Percentiles rank a stretch among this genome's conserved stretches.
Evolutionary conservation across 352 stramenopile species (phyloP).

Genomic region (Phytophthora vignae): DNA sequence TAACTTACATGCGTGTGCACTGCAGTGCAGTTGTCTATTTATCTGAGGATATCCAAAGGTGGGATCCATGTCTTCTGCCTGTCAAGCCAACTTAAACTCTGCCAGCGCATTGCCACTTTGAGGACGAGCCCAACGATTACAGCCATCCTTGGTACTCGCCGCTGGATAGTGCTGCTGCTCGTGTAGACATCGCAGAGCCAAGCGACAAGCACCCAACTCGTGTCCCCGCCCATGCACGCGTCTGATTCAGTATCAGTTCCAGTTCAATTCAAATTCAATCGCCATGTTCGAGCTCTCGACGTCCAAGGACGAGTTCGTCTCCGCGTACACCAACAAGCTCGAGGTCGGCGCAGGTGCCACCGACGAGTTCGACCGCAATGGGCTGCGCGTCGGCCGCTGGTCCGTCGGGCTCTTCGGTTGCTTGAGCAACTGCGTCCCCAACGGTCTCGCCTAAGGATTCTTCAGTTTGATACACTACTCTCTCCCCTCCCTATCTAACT

Average conservation of each 20-base stretch:
- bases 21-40: no score
- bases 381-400: slow-evolving; percentile 34
- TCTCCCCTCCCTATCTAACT: neutral
- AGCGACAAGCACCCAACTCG: neutral
- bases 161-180: neutral
- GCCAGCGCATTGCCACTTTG: neutral
- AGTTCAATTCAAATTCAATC: slow-evolving; percentile 3
- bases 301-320: slow-evolving; percentile 30
- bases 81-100: neutral
- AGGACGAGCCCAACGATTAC: neutral
- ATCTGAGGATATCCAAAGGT: no score
- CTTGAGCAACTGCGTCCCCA: slow-evolving; percentile 39
- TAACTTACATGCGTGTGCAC: no score
- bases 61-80: neutral
- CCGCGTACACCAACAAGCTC: slow-evolving; percentile 32
- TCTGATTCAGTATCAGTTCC: neutral
- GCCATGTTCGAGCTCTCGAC: slow-evolving; percentile 25
- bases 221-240: neutral
- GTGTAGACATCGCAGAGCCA: neutral
- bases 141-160: neutral
- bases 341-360: neutral
- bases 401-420: slow-evolving; percentile 30
- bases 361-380: slow-evolving; percentile 31
- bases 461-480: neutral
- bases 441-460: slow-evolving; percentile 24